Base-by-base conservation (phyloP, 192 early-diverging fungal species). In the Cetraspora pellucida region DNA sequence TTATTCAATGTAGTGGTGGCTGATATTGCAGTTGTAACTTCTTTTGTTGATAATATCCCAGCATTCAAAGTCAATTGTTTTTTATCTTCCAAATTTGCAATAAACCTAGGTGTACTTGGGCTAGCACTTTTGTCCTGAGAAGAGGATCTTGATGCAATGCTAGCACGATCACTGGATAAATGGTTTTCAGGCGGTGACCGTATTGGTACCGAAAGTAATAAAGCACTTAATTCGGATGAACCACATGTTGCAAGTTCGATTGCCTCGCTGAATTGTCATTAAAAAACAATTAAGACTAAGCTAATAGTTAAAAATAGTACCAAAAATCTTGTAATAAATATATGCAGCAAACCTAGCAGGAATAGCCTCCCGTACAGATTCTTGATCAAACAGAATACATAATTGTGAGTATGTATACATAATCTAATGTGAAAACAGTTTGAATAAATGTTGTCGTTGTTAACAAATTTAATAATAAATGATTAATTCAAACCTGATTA, bases 351-450 rank as follows among this genome's bases (percentile, higher is more conserved):
- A 54, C 50, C 85, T 89, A 37, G 83, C 81, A 10, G 84, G 84
- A 63, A 89, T 85, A 66, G 82, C 60, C 73, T 86, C 78, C 23
- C 80, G 82, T 82, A 89, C 86, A 9, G 80, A 81, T 11, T 85
- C 85, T 77, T 85, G 82, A 1, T 85, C 87, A 25, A 89, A 86
- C 66, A 87, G 86, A 0, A 77, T 72, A 69, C 85, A 88, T 10
- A 89, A 80, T 60, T 82, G 83, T 0, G 84, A 86, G 72, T 89
- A 88, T 10, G 88, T 85, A 73, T 85, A 89, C 31, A 89, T 82
- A 86, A 88, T 89, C 85, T 89, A 73, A 10, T n/a, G 45, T 27
- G 2, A 46, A 11, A 65, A 37, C 37, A 1, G 37, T 37, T 37
- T 37, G 37, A 37, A 37, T 37, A 37, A 37, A 37, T 6, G 3